A percentile compares a stretch with the other conserved stretches of the same genome.
phyloP scores from a whole-genome alignment of 805 yeast genomes.

The Clavispora santaluciae region DNA sequence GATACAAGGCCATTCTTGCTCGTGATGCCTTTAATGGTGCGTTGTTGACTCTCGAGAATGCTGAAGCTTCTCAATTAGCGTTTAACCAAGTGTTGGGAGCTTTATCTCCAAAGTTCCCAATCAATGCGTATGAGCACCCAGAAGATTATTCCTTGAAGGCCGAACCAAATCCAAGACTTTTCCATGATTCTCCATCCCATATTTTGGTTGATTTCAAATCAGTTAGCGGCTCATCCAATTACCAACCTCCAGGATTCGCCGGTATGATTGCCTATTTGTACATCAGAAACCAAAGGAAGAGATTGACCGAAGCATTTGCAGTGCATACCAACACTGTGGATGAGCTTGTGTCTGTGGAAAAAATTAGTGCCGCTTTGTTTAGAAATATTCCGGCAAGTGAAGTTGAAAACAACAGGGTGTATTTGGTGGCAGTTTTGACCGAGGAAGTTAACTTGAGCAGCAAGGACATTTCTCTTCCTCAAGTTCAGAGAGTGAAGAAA shows the following conservation, averaged over 20 bases:
- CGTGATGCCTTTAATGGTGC: conserved; percentile 60
- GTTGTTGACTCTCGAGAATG: conserved; percentile 37
- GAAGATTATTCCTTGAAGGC: conserved; percentile 39
- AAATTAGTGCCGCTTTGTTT: conserved; percentile 74
- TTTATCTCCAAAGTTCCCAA: conserved; percentile 67
- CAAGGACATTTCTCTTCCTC: conserved; percentile 26
- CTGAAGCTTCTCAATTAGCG: conserved; percentile 57
- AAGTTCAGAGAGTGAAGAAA: conserved; percentile 49
- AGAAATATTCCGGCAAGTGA: conserved; percentile 68
- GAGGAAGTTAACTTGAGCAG: conserved; percentile 54
- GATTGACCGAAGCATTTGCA: conserved; percentile 77
- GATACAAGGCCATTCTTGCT: conserved; percentile 62
- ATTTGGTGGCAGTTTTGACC: conserved; percentile 69
- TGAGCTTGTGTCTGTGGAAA: conserved; percentile 53
- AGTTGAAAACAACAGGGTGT: conserved; percentile 59
- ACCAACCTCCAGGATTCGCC: conserved; percentile 61
- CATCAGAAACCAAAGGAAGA: conserved; percentile 55
- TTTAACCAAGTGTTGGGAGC: conserved; percentile 67
- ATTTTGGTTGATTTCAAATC: conserved; percentile 73
- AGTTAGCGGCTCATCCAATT: conserved; percentile 52
- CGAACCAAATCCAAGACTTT: conserved; percentile 41
- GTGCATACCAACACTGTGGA: conserved; percentile 58
- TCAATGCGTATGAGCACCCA: conserved; percentile 29
- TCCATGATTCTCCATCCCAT: conserved; percentile 54
- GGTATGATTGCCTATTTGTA: conserved; percentile 73